Percentiles rank a stretch among this genome's conserved stretches.
phyloP scores from a whole-genome alignment of 768 basidiomycete species.

The Sarcodon sp. region DNA sequence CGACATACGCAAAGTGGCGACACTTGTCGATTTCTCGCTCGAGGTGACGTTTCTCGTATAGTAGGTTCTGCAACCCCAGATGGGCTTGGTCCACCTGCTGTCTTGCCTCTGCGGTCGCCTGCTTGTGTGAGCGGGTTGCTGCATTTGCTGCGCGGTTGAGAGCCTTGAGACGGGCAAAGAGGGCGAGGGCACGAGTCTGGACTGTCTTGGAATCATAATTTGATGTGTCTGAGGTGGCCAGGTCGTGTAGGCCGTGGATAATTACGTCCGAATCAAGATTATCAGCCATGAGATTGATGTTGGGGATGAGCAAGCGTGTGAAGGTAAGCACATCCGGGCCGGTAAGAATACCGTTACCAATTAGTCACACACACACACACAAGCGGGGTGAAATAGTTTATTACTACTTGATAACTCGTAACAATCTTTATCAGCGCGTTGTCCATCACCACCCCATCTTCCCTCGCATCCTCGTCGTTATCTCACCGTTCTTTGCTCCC shows the following conservation, averaged over 20 bases:
- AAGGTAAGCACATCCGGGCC: too few relatives aligned
- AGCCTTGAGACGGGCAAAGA: slow-evolving; percentile 70
- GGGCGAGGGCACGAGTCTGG: slow-evolving; percentile 58
- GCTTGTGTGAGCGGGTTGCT: slow-evolving; percentile 58
- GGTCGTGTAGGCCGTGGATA: slow-evolving; percentile 49
- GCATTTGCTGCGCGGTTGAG: slow-evolving; percentile 66
- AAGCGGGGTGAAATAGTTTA: too few relatives aligned
- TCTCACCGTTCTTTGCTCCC: slow-evolving; percentile 2
- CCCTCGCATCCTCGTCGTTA: neutral
- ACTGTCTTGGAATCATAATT: slow-evolving; percentile 35
- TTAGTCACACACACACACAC: too few relatives aligned
- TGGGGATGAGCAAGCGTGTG: too few relatives aligned
- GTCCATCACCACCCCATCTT: slow-evolving; percentile 1
- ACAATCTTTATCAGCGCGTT: slow-evolving; percentile 1
- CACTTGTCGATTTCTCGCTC: slow-evolving; percentile 90
- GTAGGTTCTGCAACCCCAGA: slow-evolving; percentile 73
- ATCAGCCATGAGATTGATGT: neutral
- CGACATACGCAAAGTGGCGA: slow-evolving; percentile 76
- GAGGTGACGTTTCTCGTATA: slow-evolving; percentile 83
- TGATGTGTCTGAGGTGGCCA: slow-evolving; percentile 33
- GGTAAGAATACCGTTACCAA: too few relatives aligned
- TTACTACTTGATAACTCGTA: neutral
- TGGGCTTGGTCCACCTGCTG: slow-evolving; percentile 88
- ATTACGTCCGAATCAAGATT: slow-evolving; percentile 27
- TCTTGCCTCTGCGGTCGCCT: slow-evolving; percentile 59